Percentiles rank a stretch among this genome's conserved stretches.
These are phyloP conservation scores for Stenogyne calaminthoides DNA, from an alignment of 305 asterid genomes.

Conservation along the genomic window DNA sequence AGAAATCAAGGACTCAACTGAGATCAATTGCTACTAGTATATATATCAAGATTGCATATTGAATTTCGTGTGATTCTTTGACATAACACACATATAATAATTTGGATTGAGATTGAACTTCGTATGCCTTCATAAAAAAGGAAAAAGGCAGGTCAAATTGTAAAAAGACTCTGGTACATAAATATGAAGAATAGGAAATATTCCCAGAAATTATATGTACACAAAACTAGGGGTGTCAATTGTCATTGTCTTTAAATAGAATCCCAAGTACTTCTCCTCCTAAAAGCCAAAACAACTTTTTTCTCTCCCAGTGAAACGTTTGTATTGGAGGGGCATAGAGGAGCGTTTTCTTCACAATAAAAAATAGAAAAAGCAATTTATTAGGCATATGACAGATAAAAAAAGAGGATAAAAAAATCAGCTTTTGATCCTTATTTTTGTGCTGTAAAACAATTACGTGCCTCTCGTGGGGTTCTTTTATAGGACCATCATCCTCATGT, in stretches of 20 bases:
- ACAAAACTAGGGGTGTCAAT: not conserved
- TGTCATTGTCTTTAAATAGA: constrained; percentile 34
- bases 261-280: constrained; percentile 53
- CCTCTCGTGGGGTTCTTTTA: constrained; percentile 45
- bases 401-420: constrained; percentile 45
- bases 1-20: too few species aligned
- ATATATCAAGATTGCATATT: too few species aligned
- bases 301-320: constrained; percentile 31
- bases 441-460: constrained; percentile 38
- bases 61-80: too few species aligned
- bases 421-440: constrained; percentile 37
- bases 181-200: constrained; percentile 19
- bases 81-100: too few species aligned
- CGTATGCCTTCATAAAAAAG: not conserved
- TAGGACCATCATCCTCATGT: constrained; percentile 31
- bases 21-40: too few species aligned
- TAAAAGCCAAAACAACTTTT: constrained; percentile 47
- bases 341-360: constrained; percentile 41
- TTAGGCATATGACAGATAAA: constrained; percentile 44
- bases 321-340: constrained; percentile 42
- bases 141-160: constrained; percentile 1
- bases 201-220: constrained; percentile 19
- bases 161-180: not conserved
- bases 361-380: constrained; percentile 33
- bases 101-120: not conserved